Evolutionary conservation across 257 asterid species (phyloP).

Genomic region (Voacanga thouarsii): DNA sequence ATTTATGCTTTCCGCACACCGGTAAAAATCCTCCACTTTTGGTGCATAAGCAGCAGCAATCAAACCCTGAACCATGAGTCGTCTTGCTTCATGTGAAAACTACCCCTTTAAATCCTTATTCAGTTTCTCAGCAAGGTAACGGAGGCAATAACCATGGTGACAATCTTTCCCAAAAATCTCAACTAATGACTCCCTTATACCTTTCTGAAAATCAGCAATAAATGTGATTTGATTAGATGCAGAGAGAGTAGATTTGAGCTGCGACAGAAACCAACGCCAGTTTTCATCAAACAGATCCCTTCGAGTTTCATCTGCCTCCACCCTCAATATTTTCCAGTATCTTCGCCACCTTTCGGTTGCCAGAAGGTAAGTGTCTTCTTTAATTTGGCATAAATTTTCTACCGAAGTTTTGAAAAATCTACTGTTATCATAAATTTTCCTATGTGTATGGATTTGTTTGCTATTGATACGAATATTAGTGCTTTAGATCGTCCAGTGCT

Average conservation of each 20-base stretch:
- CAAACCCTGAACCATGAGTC: constrained; percentile 91
- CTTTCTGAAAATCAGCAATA: constrained; percentile 89
- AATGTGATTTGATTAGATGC: constrained; percentile 72
- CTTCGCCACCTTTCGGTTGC: too few species aligned
- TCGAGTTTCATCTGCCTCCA: too few species aligned
- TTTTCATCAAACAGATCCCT: too few species aligned
- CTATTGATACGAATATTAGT: too few species aligned
- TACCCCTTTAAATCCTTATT: constrained; percentile 86
- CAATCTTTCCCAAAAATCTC: constrained; percentile 78
- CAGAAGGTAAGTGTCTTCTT: too few species aligned
- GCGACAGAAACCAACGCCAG: constrained; percentile 94
- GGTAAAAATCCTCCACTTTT: constrained; percentile 62
- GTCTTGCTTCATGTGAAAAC: constrained; percentile 97
- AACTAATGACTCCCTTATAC: constrained; percentile 61
- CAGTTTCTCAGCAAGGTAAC: constrained; percentile 90
- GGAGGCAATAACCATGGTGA: constrained; percentile 86
- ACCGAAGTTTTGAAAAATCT: too few species aligned
- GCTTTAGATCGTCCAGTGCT: too few species aligned
- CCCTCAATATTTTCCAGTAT: too few species aligned
- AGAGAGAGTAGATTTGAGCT: constrained; percentile 73
- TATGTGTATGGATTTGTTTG: too few species aligned
- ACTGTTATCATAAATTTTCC: too few species aligned
- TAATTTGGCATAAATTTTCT: too few species aligned
- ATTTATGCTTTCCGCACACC: constrained; percentile 70
- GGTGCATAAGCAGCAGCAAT: constrained; percentile 86